Base-by-base conservation (phyloP, 768 basidiomycete genomes). In the Tremella fuciformis region DNA sequence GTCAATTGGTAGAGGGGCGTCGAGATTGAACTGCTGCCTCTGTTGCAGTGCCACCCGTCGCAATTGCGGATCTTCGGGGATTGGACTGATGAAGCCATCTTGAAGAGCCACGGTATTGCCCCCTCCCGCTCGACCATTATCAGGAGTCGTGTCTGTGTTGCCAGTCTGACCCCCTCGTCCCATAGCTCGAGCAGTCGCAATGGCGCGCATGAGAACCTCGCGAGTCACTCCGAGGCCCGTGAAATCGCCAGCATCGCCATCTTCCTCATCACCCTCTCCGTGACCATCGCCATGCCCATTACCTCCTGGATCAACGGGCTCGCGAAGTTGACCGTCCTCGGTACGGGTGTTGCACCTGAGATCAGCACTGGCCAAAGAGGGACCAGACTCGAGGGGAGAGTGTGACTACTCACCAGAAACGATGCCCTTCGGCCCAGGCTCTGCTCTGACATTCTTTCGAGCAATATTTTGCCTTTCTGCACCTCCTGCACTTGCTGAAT, bases 381-480 rank as follows among this genome's bases (percentile, higher is more conserved):
- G 11, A 34, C 11, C 29, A 34, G 29, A 11, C 29, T 11, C 29
- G 29, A 34, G 6, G 11, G 11, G 29, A 4, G 11, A 34, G 29
- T 4, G 11, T 7, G 4, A 37, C 9, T 26, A 64, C 71, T 53
- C 56, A 93, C 91, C 91, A 93, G 73, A 93, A 97, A 56, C 93
- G 81, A 75, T 97, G 93, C 0, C 94, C 93, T 68, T 93, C 91
- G 63, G 88, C 88, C 93, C 92, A 97, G 0, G 93, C 94, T 16
- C 86, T 88, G 65, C 88, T 91, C 80, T 96, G 93, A 71, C 93
- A 98, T 66, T 92, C 89, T 77, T 97, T 97, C 22, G 91, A 91
- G 70, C 96, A 98, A 75, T 98, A 99, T 77, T 99, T 99, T 9
- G 94, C 96, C 78, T 98, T 96, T 66, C 94, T 79, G 78, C 96